Conservation (phyloP, 2,329 filamentous ascomycete species). For the Apiospora marii region DNA sequence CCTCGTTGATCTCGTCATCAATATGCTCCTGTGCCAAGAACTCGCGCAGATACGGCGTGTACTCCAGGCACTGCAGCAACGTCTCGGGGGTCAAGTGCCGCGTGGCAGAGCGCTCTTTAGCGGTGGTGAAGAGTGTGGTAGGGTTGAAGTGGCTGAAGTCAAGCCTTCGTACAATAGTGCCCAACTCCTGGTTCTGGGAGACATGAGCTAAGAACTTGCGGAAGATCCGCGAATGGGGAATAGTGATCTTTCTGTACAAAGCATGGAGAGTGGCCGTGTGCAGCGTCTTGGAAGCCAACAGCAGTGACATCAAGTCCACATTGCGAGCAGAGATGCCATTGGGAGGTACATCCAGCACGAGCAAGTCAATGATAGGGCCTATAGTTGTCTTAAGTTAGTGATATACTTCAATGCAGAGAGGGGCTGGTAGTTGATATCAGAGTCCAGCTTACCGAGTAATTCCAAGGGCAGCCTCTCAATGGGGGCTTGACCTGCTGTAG, state of each 20-base stretch:
- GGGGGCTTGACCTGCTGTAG: conserved; percentile 57
- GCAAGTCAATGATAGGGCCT: conserved; percentile 78
- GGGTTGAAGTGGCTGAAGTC: conserved; percentile 90
- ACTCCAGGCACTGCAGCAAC: conserved; percentile 72
- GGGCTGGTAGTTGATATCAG: background rate
- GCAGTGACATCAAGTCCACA: conserved; percentile 77
- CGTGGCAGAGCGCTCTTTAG: conserved; percentile 76
- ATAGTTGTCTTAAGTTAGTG: background rate
- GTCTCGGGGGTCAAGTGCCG: conserved; percentile 80
- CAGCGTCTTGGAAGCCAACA: conserved; percentile 78
- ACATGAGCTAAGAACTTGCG: conserved; percentile 80
- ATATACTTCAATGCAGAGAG: background rate
- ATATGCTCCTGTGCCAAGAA: conserved; percentile 84
- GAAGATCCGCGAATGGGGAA: conserved; percentile 84
- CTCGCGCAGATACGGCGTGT: conserved; percentile 78
- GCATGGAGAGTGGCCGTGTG: conserved; percentile 77
- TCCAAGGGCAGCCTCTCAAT: conserved; percentile 76
- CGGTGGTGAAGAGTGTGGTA: conserved; percentile 76
- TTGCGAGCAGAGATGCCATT: conserved; percentile 80
- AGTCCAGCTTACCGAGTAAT: conserved; percentile 67
- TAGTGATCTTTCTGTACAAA: conserved; percentile 80
- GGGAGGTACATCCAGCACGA: conserved; percentile 76
- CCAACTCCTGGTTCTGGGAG: conserved; percentile 70
- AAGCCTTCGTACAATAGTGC: conserved; percentile 77
- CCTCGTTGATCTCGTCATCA: conserved; percentile 75